Evolutionary conservation across 768 basidiomycete species (phyloP).

Genomic region (Mycena vitilis): DNA sequence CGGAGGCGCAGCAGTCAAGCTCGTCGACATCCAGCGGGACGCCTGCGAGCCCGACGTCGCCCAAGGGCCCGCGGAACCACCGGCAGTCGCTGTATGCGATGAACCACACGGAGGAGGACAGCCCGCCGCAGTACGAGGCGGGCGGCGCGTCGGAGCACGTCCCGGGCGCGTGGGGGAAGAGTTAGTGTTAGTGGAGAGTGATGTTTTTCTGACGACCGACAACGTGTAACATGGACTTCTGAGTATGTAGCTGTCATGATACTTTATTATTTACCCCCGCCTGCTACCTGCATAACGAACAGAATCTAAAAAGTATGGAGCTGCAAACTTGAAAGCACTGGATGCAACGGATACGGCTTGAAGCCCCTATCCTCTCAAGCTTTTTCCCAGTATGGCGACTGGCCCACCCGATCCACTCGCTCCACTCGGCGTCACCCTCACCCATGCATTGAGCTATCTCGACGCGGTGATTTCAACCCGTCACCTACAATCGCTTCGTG

Average conservation of each 20-base stretch:
- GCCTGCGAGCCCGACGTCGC: slow-evolving; percentile 16
- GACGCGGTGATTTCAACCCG: too few relatives aligned
- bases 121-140: slow-evolving; percentile 75
- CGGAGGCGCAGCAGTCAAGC: neutral
- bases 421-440: slow-evolving; percentile 89
- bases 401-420: too few relatives aligned
- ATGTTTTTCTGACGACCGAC: neutral
- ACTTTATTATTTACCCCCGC: neutral
- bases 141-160: slow-evolving; percentile 52
- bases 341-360: too few relatives aligned
- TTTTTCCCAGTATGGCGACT: too few relatives aligned
- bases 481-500: slow-evolving; percentile 92
- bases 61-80: slow-evolving; percentile 35
- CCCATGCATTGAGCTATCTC: slow-evolving; percentile 92
- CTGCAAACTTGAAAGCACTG: too few relatives aligned
- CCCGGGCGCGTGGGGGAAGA: slow-evolving; percentile 67
- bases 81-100: slow-evolving; percentile 32
- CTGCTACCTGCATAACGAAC: neutral
- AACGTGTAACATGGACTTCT: slow-evolving; percentile 30
- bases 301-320: too few relatives aligned
- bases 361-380: too few relatives aligned
- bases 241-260: slow-evolving; percentile 22
- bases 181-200: slow-evolving; percentile 39
- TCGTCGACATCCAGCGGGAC: neutral
- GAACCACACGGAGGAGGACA: slow-evolving; percentile 54